Percentiles rank a stretch among this genome's conserved stretches.
phyloP scores from a whole-genome alignment of 2,329 filamentous ascomycete species.

The Botryosphaeria dothidea region DNA sequence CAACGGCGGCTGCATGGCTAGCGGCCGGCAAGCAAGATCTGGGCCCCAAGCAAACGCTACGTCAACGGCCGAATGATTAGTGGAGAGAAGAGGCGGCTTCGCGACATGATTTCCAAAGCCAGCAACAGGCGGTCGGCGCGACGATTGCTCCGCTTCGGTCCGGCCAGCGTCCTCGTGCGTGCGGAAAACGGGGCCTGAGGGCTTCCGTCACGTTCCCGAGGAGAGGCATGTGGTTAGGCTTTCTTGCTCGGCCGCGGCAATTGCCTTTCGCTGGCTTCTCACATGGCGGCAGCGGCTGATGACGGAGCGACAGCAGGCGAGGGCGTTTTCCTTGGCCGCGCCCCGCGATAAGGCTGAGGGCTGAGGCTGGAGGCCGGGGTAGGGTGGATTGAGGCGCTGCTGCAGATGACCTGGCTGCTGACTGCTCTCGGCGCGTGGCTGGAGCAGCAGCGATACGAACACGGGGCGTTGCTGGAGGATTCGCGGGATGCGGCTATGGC shows the following conservation, averaged over 20 bases:
- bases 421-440: constrained; percentile 7
- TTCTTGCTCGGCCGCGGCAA: not conserved
- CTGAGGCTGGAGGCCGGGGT: not conserved
- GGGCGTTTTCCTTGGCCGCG: not conserved
- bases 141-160: not conserved
- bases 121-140: not conserved
- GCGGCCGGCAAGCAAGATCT: constrained; percentile 1
- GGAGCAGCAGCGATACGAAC: not conserved
- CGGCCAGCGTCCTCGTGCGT: not conserved
- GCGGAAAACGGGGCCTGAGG: not conserved
- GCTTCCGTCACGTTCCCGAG: not conserved
- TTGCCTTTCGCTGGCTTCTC: not conserved
- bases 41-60: not conserved
- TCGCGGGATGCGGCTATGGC: not conserved
- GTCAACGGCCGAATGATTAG: not conserved
- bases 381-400: not conserved
- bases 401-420: constrained; percentile 4
- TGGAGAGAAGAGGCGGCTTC: not conserved
- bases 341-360: constrained; percentile 13
- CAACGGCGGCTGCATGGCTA: constrained; percentile 13
- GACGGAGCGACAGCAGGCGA: not conserved
- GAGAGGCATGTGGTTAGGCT: not conserved
- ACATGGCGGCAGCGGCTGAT: constrained; percentile 8
- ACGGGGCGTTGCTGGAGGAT: not conserved
- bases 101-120: not conserved